Conservation (phyloP, 2,329 filamentous ascomycete genomes). For the Cladophialophora psammophila region DNA sequence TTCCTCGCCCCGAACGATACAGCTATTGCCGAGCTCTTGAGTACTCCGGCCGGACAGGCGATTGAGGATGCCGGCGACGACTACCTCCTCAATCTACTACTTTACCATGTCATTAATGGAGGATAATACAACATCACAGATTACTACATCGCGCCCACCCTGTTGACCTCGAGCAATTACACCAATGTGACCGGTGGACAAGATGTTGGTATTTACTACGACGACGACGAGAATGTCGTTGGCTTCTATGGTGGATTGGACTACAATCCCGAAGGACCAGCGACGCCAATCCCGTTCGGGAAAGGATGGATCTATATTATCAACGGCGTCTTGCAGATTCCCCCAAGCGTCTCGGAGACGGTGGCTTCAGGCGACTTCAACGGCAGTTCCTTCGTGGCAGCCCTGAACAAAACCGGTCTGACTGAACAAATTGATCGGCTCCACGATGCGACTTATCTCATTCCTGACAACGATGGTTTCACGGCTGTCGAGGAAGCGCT, state of each 20-base stretch:
- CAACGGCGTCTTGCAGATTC: conserved; percentile 22
- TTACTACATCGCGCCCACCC: conserved; percentile 17
- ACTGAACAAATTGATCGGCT: conserved; percentile 26
- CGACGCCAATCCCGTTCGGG: conserved; percentile 18
- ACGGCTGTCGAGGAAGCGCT: conserved; percentile 20
- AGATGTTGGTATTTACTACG: conserved; percentile 25
- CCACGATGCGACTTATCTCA: conserved; percentile 24
- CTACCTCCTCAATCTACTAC: conserved; percentile 22
- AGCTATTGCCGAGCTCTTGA: conserved; percentile 16
- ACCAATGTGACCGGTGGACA: conserved; percentile 29
- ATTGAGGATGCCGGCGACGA: conserved; percentile 17
- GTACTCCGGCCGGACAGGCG: conserved; percentile 5
- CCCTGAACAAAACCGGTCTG: conserved; percentile 27
- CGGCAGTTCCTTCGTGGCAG: conserved; percentile 25
- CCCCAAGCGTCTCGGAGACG: conserved; percentile 15
- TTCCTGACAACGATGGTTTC: conserved; percentile 26
- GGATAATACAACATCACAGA: conserved; percentile 17
- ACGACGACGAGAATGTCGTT: conserved; percentile 22
- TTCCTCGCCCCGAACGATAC: conserved; percentile 30
- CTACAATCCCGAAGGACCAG: conserved; percentile 10
- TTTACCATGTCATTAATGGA: conserved; percentile 23
- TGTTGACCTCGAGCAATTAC: conserved; percentile 26
- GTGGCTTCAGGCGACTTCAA: conserved; percentile 26
- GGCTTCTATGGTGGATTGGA: conserved; percentile 25
- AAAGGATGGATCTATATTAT: conserved; percentile 27